Conservation (phyloP, 2,329 filamentous ascomycete genomes). For the Pseudogymnoascus sp. region DNA sequence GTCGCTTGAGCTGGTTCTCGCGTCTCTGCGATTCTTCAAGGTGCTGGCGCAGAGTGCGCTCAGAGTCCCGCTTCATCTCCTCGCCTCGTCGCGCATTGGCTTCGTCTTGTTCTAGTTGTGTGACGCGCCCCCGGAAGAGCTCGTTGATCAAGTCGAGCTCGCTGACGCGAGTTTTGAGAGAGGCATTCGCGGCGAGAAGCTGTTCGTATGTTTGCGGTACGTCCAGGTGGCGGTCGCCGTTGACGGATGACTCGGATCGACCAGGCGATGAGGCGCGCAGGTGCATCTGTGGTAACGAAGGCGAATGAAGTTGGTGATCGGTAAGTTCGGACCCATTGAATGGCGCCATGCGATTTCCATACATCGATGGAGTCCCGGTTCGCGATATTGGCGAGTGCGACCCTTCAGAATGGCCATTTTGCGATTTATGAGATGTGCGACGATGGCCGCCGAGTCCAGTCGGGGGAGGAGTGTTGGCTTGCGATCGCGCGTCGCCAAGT, state of each 20-base stretch:
- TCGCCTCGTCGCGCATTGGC: slow-evolving; percentile 57
- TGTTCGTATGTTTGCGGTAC: slow-evolving; percentile 73
- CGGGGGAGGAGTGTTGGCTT: slow-evolving; percentile 43
- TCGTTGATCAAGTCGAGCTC: slow-evolving; percentile 94
- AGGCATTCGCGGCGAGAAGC: slow-evolving; percentile 71
- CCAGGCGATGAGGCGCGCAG: slow-evolving; percentile 54
- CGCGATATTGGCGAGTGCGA: slow-evolving; percentile 74
- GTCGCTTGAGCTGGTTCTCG: slow-evolving; percentile 75
- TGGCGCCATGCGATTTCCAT: slow-evolving; percentile 67
- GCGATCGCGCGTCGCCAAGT: slow-evolving; percentile 48
- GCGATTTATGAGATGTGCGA: slow-evolving; percentile 64
- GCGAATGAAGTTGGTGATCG: slow-evolving; percentile 55
- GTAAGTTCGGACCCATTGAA: slow-evolving; percentile 68
- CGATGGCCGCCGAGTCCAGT: slow-evolving; percentile 51
- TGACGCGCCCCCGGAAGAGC: slow-evolving; percentile 66
- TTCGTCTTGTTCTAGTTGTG: slow-evolving; percentile 72
- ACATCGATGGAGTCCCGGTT: slow-evolving; percentile 70
- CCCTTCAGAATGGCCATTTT: slow-evolving; percentile 66
- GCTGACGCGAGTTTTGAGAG: slow-evolving; percentile 88
- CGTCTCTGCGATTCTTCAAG: slow-evolving; percentile 71
- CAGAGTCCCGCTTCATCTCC: slow-evolving; percentile 49
- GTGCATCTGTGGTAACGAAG: slow-evolving; percentile 43
- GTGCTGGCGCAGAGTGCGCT: slow-evolving; percentile 50
- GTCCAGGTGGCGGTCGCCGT: slow-evolving; percentile 58
- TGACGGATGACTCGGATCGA: slow-evolving; percentile 43